Evolutionary conservation across 768 basidiomycete genomes (phyloP), one percentile per base, ranked within the genome.

Genomic region (Boletus sp.): DNA sequence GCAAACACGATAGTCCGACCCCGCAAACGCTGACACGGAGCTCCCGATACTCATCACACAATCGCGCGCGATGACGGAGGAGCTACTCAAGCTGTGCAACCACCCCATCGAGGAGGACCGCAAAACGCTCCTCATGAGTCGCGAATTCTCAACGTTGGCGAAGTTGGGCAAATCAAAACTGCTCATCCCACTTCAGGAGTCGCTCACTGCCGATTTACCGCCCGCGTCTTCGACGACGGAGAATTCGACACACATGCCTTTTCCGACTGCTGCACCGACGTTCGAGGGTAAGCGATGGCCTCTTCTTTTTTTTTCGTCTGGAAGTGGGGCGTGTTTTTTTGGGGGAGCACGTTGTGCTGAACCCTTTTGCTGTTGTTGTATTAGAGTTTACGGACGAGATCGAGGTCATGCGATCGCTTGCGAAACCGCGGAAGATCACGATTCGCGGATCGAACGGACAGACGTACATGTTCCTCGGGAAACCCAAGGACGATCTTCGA

Each of bases 401-500:
- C 57, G 87, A 89, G 32, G 73, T 99, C 64, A 98, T 99, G 95
- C 80, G 76, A 19, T 97, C 97, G 5, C 73, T 98, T 25, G 90
- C 92, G 29, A 88, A 84, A 64, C 97, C 97, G 6, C 85, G 93
- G 61, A 97, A 96, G 72, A 83, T 99, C 55, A 86, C 85, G 1
- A 87, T 98, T 45, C 74, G 73, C 29, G 95, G 92, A 1, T 87
- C 83, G 59, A 83, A 98, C 64, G 93, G 93, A 1, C 82, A 85
- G 53, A 75, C 74, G 11, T 98, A 98, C 74, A 86, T 84, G 72
- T 98, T 98, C 76, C 78, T 99, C 7, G 92, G 91, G 49, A 99
- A 99, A 70, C 96, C 96, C 8, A 93, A 93, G 70, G 97, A 99
- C 67, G 97, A 99, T 72, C 77, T 99, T 32, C 82, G 97, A 37